Base-by-base conservation (phyloP, 2,329 filamentous ascomycete species). In the Hawksworthiomyces lignivorus region DNA sequence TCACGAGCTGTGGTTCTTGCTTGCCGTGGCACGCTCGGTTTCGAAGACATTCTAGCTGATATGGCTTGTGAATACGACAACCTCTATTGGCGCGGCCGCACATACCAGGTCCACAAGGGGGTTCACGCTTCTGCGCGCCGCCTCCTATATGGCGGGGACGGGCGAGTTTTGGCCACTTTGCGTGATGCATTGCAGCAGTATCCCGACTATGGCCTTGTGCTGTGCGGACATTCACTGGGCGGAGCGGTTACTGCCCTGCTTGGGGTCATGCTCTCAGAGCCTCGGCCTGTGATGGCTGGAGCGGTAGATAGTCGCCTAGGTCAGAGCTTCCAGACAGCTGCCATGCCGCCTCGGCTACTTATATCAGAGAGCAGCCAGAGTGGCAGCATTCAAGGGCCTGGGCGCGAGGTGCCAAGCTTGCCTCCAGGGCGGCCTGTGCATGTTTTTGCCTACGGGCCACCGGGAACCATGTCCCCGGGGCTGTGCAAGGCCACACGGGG, bases 401-500 rank as follows among this genome's bases (percentile, higher is more conserved):
- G 34, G 24, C 44, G 31, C 9, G 41, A 33, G 10, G 43, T 44
- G 7, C 45, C 47, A 7, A 70, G 67, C 15, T 68, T 88, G 0
- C 84, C 84, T 0, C 52, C 80, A 0, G 77, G 80, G 14, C 73
- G 84, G 1, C 80, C 82, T 4, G 82, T 88, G 17, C 84, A 89
- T 52, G 84, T 87, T 11, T 89, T 86, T 56, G 81, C 84, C 7
- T 89, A 87, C 56, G 84, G 84, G 0, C 80, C 84, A 2, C 83
- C 84, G 0, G 76, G 82, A 0, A 82, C 81, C 12, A 77, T 88
- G 72, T 85, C 82, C 0, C 70, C 81, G 0, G 75, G 79, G 3
- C 69, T 89, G 7, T 76, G 83, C 31, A 74, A 75, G 45, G 80
- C 80, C 10, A 88, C 84, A 0, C 72, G 81, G 12, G 84, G 82